Evolutionary conservation across 176 grass and related monocot genomes (phyloP).

Genomic region (Cenchrus americanus): DNA sequence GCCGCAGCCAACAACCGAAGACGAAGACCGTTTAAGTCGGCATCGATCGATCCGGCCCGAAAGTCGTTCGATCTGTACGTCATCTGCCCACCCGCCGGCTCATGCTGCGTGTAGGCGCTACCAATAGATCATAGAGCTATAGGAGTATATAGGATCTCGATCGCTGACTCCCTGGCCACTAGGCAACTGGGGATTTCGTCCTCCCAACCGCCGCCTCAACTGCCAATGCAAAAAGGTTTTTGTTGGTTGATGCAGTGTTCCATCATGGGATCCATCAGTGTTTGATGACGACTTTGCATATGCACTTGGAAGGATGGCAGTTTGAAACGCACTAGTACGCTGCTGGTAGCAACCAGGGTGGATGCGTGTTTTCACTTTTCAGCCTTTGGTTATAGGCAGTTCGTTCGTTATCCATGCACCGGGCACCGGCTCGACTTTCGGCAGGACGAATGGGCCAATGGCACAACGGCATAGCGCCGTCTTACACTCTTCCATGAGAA

Average conservation of each 20-base stretch:
- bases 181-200: neutral
- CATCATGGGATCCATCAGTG: neutral
- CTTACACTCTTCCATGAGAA: neutral
- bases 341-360: neutral
- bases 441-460: neutral
- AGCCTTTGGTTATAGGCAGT: neutral
- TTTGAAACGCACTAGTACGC: neutral
- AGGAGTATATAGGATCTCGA: neutral
- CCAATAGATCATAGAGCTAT: neutral
- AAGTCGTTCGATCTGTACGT: neutral
- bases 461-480: neutral
- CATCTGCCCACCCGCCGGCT: neutral
- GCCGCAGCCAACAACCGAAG: neutral
- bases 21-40: neutral
- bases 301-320: neutral
- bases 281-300: neutral
- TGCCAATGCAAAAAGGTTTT: neutral
- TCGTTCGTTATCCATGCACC: neutral
- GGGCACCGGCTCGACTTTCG: neutral
- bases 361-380: neutral
- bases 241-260: neutral
- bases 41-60: neutral
- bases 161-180: slow-evolving; percentile 16
- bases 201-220: slow-evolving; percentile 1
- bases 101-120: neutral